Evolutionary conservation across 2,329 filamentous ascomycete species (phyloP).

Genomic region (Dactylellina drechsleri): DNA sequence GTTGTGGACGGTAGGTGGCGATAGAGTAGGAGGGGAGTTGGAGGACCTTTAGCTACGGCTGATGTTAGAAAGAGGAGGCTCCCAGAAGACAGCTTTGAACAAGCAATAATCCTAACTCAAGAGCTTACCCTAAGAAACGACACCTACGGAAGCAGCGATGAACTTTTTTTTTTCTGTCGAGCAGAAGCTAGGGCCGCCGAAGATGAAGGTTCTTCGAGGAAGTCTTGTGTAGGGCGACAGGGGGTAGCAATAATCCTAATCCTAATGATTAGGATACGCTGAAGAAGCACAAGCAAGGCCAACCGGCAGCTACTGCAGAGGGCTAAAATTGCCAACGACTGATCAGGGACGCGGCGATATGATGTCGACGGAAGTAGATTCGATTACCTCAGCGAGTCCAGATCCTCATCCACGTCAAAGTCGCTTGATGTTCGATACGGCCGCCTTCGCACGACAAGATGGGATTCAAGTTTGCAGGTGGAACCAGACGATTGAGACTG

Average conservation of each 20-base stretch:
- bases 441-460: conserved; percentile 28
- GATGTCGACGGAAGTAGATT: conserved; percentile 1
- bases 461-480: conserved; percentile 45
- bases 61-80: conserved; percentile 37
- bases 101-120: conserved; percentile 24
- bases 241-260: conserved; percentile 45
- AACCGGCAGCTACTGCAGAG: neutral
- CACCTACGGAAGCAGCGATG: conserved; percentile 3
- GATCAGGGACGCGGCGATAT: neutral
- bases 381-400: conserved; percentile 7
- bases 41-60: conserved; percentile 31
- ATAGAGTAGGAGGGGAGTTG: conserved; percentile 6
- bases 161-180: neutral
- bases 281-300: neutral
- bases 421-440: conserved; percentile 16
- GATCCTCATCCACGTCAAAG: conserved; percentile 22
- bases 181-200: conserved; percentile 7
- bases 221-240: conserved; percentile 44
- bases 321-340: conserved; percentile 17
- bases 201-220: conserved; percentile 33
- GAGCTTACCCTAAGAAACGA: conserved; percentile 19
- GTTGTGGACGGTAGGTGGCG: neutral
- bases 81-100: conserved; percentile 16
- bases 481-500: conserved; percentile 34
- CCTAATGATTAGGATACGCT: conserved; percentile 34